Percentiles rank a stretch among this genome's conserved stretches.
Evolutionary conservation across 1,284 basidiomycete genomes (phyloP).

Genomic region (Ganoderma boninense): DNA sequence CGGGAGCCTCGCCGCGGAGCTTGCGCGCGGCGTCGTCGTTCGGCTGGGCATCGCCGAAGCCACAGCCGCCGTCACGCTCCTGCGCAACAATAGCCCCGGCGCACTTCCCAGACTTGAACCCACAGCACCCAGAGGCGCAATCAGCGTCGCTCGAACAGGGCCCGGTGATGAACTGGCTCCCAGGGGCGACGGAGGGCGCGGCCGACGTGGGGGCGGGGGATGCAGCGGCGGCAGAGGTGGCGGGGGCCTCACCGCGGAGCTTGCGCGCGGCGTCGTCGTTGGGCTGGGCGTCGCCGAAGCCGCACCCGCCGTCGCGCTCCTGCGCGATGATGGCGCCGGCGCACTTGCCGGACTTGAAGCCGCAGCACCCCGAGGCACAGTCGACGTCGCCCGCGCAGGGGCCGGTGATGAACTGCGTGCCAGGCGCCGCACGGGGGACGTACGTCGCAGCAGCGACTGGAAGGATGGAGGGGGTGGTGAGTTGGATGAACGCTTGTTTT

Average conservation of each 20-base stretch:
- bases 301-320: slow-evolving; percentile 27
- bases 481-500: not conserved
- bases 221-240: not conserved
- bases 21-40: slow-evolving; percentile 17
- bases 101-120: slow-evolving; percentile 24
- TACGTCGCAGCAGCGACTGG: slow-evolving; percentile 25
- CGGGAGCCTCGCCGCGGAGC: not conserved
- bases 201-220: not conserved
- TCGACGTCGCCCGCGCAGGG: slow-evolving; percentile 23
- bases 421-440: slow-evolving; percentile 20
- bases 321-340: slow-evolving; percentile 25
- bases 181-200: slow-evolving; percentile 6
- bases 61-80: slow-evolving; percentile 25
- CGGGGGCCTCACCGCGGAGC: not conserved
- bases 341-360: slow-evolving; percentile 26
- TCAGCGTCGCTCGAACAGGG: slow-evolving; percentile 23
- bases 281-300: slow-evolving; percentile 26
- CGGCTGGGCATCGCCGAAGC: slow-evolving; percentile 21
- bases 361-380: slow-evolving; percentile 25
- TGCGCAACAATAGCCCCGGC: slow-evolving; percentile 25
- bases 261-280: slow-evolving; percentile 17
- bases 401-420: slow-evolving; percentile 28
- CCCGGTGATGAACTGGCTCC: slow-evolving; percentile 23
- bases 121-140: slow-evolving; percentile 26
- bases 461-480: not conserved